A percentile compares a stretch with the other conserved stretches of the same genome.
These are phyloP conservation scores for Phytophthora vignae DNA, from an alignment of 352 stramenopile species.

Conservation along the genomic window DNA sequence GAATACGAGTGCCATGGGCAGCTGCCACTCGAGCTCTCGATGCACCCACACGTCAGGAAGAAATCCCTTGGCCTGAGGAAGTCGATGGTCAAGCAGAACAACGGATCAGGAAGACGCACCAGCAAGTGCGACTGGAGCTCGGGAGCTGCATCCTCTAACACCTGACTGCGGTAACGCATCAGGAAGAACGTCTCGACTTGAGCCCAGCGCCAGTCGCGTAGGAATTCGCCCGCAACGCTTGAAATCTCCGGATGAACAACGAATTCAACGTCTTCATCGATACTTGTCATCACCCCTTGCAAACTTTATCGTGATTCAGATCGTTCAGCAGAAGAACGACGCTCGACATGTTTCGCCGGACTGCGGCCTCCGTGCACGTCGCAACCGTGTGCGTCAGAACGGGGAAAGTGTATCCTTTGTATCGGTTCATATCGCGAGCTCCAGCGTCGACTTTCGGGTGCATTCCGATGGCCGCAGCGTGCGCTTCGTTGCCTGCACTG, in stretches of 20 bases:
- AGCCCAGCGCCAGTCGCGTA: constrained; percentile 3
- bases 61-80: background rate
- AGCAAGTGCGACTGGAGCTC: background rate
- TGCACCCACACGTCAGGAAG: too few relatives aligned
- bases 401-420: background rate
- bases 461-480: background rate
- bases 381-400: background rate
- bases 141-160: background rate
- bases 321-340: background rate
- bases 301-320: background rate
- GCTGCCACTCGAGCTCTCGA: too few relatives aligned
- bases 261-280: background rate
- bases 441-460: background rate
- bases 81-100: background rate
- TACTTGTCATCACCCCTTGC: background rate
- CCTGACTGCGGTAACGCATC: background rate
- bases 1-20: background rate
- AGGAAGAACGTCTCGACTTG: constrained; percentile 13
- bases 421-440: background rate
- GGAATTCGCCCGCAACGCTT: background rate
- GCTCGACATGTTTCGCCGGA: background rate
- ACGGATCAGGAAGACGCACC: constrained; percentile 4
- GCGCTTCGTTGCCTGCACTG: background rate
- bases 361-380: background rate
- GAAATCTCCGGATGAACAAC: background rate